These are phyloP conservation scores for Clavariopsis aquatica DNA, from an alignment of 495 filamentous ascomycete species.

Conservation along the genomic window DNA sequence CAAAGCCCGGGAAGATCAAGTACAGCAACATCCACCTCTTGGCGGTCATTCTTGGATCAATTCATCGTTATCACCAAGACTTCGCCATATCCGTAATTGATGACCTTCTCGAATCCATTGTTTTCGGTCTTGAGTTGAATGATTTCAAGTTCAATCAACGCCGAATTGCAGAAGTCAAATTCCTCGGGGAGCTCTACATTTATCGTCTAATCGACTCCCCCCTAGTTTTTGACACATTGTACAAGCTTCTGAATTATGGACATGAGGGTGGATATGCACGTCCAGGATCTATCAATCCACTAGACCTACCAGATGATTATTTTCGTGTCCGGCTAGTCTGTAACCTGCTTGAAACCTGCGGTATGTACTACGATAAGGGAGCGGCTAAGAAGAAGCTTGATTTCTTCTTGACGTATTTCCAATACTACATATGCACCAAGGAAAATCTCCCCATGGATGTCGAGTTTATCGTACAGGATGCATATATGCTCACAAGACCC, in stretches of 20 bases:
- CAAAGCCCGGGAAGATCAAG: conserved; percentile 94
- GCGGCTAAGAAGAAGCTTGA: conserved; percentile 95
- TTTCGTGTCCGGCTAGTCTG: conserved; percentile 91
- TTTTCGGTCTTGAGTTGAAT: conserved; percentile 85
- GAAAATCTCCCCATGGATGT: conserved; percentile 93
- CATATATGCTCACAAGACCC: conserved; percentile 76
- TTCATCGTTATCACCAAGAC: conserved; percentile 88
- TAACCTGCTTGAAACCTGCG: conserved; percentile 89
- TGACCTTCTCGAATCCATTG: conserved; percentile 84
- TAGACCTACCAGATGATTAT: conserved; percentile 92
- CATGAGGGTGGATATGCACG: conserved; percentile 81
- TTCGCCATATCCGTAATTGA: conserved; percentile 89
- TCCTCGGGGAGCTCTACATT: conserved; percentile 95
- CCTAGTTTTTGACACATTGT: conserved; percentile 93
- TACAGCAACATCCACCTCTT: conserved; percentile 96
- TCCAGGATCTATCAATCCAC: conserved; percentile 67
- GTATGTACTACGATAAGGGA: conserved; percentile 92
- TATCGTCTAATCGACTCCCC: conserved; percentile 97
- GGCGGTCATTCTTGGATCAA: conserved; percentile 82
- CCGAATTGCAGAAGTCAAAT: conserved; percentile 93
- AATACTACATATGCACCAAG: conserved; percentile 96
- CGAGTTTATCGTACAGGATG: conserved; percentile 95
- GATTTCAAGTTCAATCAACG: conserved; percentile 98
- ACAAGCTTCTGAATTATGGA: conserved; percentile 89
- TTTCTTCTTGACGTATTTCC: conserved; percentile 96